Percentiles rank a stretch among this genome's conserved stretches.
Conservation (phyloP, 495 filamentous ascomycete species). For the Aspergillus hancockii region DNA sequence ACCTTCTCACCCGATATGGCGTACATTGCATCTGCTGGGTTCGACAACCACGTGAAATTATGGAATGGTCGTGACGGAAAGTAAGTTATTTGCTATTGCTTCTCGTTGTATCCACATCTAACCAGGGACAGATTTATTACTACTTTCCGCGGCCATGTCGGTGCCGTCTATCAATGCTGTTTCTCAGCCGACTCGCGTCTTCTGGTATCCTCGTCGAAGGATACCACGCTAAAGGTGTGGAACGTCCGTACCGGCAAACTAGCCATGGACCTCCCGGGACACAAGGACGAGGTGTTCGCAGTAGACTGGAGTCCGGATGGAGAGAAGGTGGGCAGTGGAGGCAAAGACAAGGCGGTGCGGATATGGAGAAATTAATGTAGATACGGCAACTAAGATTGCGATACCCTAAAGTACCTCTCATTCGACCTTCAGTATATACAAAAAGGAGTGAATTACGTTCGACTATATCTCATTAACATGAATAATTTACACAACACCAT, state of each 20-base stretch:
- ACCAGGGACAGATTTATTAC: slow-evolving; percentile 62
- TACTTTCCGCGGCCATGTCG: slow-evolving; percentile 89
- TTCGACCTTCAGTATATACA: neutral
- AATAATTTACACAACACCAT: neutral
- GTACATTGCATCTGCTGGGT: slow-evolving; percentile 82
- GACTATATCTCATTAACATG: neutral
- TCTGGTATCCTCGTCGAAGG: slow-evolving; percentile 82
- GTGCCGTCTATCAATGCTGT: slow-evolving; percentile 84
- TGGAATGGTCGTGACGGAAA: slow-evolving; percentile 75
- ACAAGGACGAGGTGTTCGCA: slow-evolving; percentile 92
- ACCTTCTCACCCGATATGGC: slow-evolving; percentile 88
- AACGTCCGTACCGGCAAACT: slow-evolving; percentile 83
- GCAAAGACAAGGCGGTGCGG: slow-evolving; percentile 87
- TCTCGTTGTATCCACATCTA: neutral
- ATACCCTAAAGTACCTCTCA: slow-evolving; percentile 6
- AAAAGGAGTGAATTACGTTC: neutral
- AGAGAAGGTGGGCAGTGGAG: slow-evolving; percentile 80
- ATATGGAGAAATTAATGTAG: slow-evolving; percentile 71
- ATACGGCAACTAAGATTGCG: slow-evolving; percentile 14
- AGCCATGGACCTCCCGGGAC: slow-evolving; percentile 84
- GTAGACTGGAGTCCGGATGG: slow-evolving; percentile 93
- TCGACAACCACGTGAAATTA: slow-evolving; percentile 90
- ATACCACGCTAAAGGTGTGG: slow-evolving; percentile 95
- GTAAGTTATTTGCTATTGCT: slow-evolving; percentile 33
- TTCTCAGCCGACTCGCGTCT: slow-evolving; percentile 89